Base-by-base conservation (phyloP, 2,329 filamentous ascomycete genomes). In the Diaporthe ampelina region DNA sequence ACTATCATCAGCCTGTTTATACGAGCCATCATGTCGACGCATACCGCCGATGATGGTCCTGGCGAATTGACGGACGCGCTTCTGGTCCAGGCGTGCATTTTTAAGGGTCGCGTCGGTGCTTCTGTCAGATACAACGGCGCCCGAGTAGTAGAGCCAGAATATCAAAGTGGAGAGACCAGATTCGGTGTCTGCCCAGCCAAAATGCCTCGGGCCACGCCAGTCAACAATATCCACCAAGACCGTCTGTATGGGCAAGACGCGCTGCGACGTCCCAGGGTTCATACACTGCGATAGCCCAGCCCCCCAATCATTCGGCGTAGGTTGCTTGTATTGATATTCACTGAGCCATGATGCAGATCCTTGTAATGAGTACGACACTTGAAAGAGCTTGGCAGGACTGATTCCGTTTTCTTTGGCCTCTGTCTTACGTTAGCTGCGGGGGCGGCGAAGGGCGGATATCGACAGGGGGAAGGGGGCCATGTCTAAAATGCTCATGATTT, bases 121-220 rank as follows among this genome's bases (percentile, higher is more conserved):
- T 1, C 15, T 19, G 6, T 19, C 15, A 21, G 17, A 3, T 10
- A 11, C 29, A 11, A 21, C 1, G 10, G 52, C 32, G 13, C 13
- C 21, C 2, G 9, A 35, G 4, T 67, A 29, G 21, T 6, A 29
- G 6, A 68, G 7, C 73, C 73, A 74, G 19, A 17, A 54, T 4
- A 21, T 15, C 24, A 74, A 7, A 26, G 52, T 72, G 9, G 37
- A 4, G 9, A 65, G 7, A n/a, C 59, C 69, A 19, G 73, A 70
- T 43, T 69, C 10, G 11, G 15, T 67, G 35, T 74, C 59, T 3
- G 69, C 32, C 69, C 73, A 74, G 1, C 73, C 69, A 2, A 72
- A 56, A 32, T 61, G 65, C 7, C 69, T 57, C 19, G 40, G 15
- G 15, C 1, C 52, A 3, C 6, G 52, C 54, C 17, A 56, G 11